Evolutionary conservation across 768 basidiomycete species (phyloP), one percentile per base, ranked within the genome.

Genomic region (Termitomyces heimii): DNA sequence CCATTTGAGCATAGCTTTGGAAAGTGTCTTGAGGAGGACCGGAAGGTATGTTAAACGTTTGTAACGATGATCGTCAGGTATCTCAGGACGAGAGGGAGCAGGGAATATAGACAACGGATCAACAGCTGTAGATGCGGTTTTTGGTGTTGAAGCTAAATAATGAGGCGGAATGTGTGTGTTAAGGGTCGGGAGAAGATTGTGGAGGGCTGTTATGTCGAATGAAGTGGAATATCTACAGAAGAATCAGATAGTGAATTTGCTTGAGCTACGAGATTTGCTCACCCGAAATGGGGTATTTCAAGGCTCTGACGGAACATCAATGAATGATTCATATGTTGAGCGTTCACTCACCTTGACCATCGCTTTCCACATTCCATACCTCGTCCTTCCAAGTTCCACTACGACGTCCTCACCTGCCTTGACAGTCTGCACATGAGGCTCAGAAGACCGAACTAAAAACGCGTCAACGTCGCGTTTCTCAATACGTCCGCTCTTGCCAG

Each of bases 291-390:
- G 18, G 92, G 92, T 62, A 94, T 88, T 64, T 88, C 83, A 53
- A 94, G 77, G 63, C 91, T 91, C 91, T 92, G 62, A 44, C 35
- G 37, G 44, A 26, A 52, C 14, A 46, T 58, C 22, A 53, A 53
- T 37, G 31, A 55, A 0, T 22, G 52, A 42, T 18, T n/a, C 24
- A 40, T 52, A 18, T 9, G 14, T 49, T 28, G 39, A 32, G 53
- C n/a, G 7, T 40, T 26, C 39, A 20, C 73, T 28, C 49, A 86
- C 90, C 82, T 89, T 90, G 10, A 77, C 81, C 92, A 94, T 94
- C 2, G 90, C 88, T 63, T 89, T 90, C 86, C 84, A 94, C 92
- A 94, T 95, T 10, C 84, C 85, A 65, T 84, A 82, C 54, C 92
- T 76, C 14, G 89, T 92, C 61, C 90, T 75, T 5, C 84, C 85